Evolutionary conservation across 441 rosid genomes (phyloP).

Genomic region (Dalechampia spathulata): DNA sequence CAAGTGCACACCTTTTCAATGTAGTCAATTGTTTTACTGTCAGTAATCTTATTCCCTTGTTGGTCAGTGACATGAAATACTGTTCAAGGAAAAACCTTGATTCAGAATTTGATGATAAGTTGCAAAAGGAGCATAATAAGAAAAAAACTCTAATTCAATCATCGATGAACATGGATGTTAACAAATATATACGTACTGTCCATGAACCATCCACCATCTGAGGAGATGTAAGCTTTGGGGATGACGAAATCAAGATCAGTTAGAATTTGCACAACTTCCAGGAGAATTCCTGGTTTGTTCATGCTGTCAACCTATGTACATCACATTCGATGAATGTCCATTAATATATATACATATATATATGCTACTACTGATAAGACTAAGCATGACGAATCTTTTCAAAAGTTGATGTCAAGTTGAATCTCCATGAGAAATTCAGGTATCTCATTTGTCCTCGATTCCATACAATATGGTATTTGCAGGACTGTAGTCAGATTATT

Average conservation of each 20-base stretch:
- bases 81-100: conserved; percentile 22
- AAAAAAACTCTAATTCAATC: no score
- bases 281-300: conserved; percentile 88
- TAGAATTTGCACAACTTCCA: conserved; percentile 87
- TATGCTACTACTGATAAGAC: not conserved
- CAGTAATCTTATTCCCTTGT: conserved; percentile 73
- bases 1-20: conserved; percentile 56
- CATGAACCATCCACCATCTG: conserved; percentile 99
- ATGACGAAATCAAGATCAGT: conserved; percentile 80
- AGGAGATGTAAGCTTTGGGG: conserved; percentile 83
- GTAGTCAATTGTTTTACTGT: conserved; percentile 61
- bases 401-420: no score
- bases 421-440: no score
- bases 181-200: conserved; percentile 45
- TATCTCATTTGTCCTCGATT: no score
- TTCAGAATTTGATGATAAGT: no score
- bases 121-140: no score
- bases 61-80: conserved; percentile 87
- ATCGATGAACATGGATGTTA: not conserved
- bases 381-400: not conserved
- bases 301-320: conserved; percentile 69
- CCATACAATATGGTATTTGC: no score
- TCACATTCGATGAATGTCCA: not conserved
- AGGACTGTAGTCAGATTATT: not conserved
- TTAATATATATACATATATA: not conserved